phyloP scores from a whole-genome alignment of 1,284 basidiomycete genomes.

The Trametes sp. region DNA sequence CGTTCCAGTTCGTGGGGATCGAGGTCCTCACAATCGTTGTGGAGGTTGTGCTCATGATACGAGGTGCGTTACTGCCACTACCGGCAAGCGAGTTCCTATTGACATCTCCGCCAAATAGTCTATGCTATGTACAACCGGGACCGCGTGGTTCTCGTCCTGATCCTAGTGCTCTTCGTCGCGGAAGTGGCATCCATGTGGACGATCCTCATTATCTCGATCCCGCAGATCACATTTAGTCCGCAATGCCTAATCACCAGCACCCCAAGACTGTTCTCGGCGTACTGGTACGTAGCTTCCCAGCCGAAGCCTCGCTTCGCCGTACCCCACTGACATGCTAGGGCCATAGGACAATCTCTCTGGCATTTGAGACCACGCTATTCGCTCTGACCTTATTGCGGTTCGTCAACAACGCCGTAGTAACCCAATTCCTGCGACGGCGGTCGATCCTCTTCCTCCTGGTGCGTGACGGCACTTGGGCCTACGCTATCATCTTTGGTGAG shows the following conservation, averaged over 20 bases:
- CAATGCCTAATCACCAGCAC: slow-evolving; percentile 25
- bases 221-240: slow-evolving; percentile 19
- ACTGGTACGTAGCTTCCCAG: slow-evolving; percentile 16
- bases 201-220: slow-evolving; percentile 21
- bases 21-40: slow-evolving; percentile 25
- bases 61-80: slow-evolving; percentile 14
- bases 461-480: slow-evolving; percentile 26
- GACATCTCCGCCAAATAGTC: slow-evolving; percentile 10
- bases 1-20: slow-evolving; percentile 17
- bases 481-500: slow-evolving; percentile 24
- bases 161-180: slow-evolving; percentile 21
- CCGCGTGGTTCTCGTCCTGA: slow-evolving; percentile 11
- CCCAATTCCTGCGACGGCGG: not conserved
- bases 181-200: slow-evolving; percentile 29
- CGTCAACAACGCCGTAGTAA: not conserved
- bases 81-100: not conserved
- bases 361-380: slow-evolving; percentile 25
- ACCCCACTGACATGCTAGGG: not conserved
- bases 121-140: slow-evolving; percentile 31
- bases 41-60: slow-evolving; percentile 26
- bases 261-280: slow-evolving; percentile 20
- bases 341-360: slow-evolving; percentile 24
- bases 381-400: slow-evolving; percentile 17
- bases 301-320: not conserved
- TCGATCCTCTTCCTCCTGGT: slow-evolving; percentile 18